Evolutionary conservation across 805 yeast genomes (phyloP).

Genomic region (Pichia membranifaciens): DNA sequence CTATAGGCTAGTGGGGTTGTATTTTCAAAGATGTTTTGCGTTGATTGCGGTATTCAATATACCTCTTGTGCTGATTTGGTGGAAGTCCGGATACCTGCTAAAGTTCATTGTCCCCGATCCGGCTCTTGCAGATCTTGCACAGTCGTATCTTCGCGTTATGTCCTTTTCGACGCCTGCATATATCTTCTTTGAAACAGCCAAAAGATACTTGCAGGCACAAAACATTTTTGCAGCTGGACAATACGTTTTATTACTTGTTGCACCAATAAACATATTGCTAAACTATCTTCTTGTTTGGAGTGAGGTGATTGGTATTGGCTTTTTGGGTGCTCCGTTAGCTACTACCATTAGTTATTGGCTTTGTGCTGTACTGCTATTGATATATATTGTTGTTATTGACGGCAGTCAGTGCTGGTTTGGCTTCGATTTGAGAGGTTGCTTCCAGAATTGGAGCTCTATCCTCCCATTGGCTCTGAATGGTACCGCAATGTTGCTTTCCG

Average conservation of each 20-base stretch:
- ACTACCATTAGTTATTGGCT: conserved; percentile 61
- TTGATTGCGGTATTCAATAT: conserved; percentile 37
- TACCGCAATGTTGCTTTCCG: conserved; percentile 64
- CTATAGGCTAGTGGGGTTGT: conserved; percentile 20
- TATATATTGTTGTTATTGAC: conserved; percentile 35
- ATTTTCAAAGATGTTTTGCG: conserved; percentile 52
- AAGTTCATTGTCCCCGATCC: conserved; percentile 39
- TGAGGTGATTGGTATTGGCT: conserved; percentile 45
- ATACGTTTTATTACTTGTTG: conserved; percentile 54
- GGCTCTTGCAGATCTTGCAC: conserved; percentile 42
- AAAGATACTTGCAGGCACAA: conserved; percentile 63
- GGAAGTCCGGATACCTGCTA: conserved; percentile 42
- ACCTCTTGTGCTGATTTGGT: conserved; percentile 54
- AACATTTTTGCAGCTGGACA: conserved; percentile 70
- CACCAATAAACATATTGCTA: conserved; percentile 58
- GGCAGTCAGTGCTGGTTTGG: conserved; percentile 34
- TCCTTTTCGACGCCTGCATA: conserved; percentile 44
- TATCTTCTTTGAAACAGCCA: conserved; percentile 48
- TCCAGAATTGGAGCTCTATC: conserved; percentile 53
- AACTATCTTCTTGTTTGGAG: conserved; percentile 62
- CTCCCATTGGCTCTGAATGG: conserved; percentile 56
- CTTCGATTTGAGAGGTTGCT: conserved; percentile 24
- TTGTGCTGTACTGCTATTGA: conserved; percentile 47
- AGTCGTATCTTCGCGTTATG: conserved; percentile 40
- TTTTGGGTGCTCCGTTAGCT: conserved; percentile 64